phyloP scores from a whole-genome alignment of 768 basidiomycete species.

The Collybiopsis confluens region DNA sequence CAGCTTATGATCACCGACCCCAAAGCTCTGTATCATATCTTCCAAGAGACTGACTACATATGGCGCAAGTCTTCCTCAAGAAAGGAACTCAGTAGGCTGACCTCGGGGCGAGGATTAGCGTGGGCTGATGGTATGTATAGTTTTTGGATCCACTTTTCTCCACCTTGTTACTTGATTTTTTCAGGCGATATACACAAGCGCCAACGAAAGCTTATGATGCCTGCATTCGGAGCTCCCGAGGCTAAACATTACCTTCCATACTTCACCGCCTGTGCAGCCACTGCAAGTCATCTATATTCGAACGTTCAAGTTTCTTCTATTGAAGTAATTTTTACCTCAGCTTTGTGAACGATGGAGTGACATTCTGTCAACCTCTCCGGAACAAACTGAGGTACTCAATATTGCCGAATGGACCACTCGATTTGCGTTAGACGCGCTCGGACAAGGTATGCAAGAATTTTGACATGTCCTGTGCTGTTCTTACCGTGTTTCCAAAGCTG shows the following conservation, averaged over 20 bases:
- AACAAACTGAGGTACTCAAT: conserved; percentile 18
- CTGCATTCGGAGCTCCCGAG: conserved; percentile 26
- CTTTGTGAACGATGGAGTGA: conserved; percentile 26
- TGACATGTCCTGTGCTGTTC: conserved; percentile 5
- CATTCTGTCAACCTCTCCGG: conserved; percentile 12
- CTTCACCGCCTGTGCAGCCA: conserved; percentile 22
- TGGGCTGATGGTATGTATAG: conserved; percentile 23
- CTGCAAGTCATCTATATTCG: not conserved
- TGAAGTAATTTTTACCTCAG: conserved; percentile 9
- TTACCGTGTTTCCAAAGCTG: conserved; percentile 6
- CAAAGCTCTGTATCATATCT: conserved; percentile 26
- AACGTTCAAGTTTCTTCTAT: too few species aligned
- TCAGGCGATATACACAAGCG: conserved; percentile 22
- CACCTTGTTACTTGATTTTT: not conserved
- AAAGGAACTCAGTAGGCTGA: conserved; percentile 14
- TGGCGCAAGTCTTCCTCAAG: conserved; percentile 21
- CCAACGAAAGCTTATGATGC: conserved; percentile 30
- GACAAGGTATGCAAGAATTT: conserved; percentile 24
- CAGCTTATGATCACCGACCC: conserved; percentile 26
- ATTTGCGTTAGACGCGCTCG: conserved; percentile 34
- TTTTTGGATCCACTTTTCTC: not conserved
- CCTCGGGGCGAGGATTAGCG: conserved; percentile 21
- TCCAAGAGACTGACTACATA: conserved; percentile 26
- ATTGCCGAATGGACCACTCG: conserved; percentile 25
- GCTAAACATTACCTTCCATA: conserved; percentile 23